Evolutionary conservation across 805 yeast genomes (phyloP).

Genomic region (Kazachstania viticola): DNA sequence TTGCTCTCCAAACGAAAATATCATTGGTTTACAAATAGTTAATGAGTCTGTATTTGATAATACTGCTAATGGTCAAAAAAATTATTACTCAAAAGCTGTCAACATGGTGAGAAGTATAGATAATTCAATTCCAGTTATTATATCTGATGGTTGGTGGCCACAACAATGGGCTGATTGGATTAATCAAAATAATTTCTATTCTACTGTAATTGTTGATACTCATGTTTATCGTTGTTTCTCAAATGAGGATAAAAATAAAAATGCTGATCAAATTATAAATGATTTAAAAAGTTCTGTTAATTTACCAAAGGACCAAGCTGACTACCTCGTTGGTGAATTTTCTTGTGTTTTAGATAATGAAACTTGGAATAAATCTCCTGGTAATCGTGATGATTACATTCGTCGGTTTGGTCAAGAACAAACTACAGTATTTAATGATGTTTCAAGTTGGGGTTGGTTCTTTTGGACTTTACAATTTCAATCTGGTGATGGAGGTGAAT

Average conservation of each 20-base stretch:
- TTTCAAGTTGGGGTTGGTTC: slow-evolving; percentile 61
- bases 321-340: slow-evolving; percentile 78
- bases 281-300: slow-evolving; percentile 44
- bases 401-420: slow-evolving; percentile 52
- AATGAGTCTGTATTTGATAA: slow-evolving; percentile 70
- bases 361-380: slow-evolving; percentile 49
- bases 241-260: slow-evolving; percentile 54
- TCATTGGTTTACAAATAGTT: slow-evolving; percentile 73
- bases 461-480: slow-evolving; percentile 90
- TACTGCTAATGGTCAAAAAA: slow-evolving; percentile 38
- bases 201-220: slow-evolving; percentile 68
- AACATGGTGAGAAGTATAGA: slow-evolving; percentile 47
- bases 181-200: slow-evolving; percentile 23
- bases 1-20: slow-evolving; percentile 41
- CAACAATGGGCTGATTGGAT: slow-evolving; percentile 66
- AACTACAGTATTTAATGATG: slow-evolving; percentile 32
- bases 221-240: slow-evolving; percentile 84
- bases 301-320: slow-evolving; percentile 39
- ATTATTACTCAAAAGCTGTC: slow-evolving; percentile 57
- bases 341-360: slow-evolving; percentile 74
- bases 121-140: slow-evolving; percentile 51
- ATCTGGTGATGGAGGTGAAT: slow-evolving; percentile 89
- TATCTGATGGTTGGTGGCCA: slow-evolving; percentile 94
- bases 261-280: slow-evolving; percentile 49
- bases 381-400: slow-evolving; percentile 45